Base-by-base conservation (phyloP, 176 grass and related monocot species). In the Otatea glauca region DNA sequence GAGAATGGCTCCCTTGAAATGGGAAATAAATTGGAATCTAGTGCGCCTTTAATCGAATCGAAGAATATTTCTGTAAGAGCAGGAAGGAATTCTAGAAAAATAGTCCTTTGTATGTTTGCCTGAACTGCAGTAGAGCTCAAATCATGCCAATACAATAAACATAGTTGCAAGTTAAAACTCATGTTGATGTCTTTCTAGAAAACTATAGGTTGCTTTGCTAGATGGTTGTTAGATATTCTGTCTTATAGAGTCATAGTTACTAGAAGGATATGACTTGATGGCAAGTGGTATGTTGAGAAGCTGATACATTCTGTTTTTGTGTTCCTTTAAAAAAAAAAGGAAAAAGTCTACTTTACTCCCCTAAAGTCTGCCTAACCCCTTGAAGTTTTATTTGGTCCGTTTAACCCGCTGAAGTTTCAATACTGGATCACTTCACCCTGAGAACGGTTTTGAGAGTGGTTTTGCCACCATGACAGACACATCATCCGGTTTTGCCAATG, bases 171-270 rank as follows among this genome's bases (percentile, higher is more conserved):
- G 41, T 20, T 70, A 77, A 23, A 78, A 70, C 75, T 78, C 12
- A 29, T 65, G 50, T 77, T 44, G 32, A 39, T 49, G 54, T 47
- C 14, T 24, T 47, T 69, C 15, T 11, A 6, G 27, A 72, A 16
- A 24, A 1, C 15, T 77, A 6, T 43, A 43, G 75, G 38, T 43
- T 77, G 53, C 1, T 58, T 60, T 62, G 41, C 47, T 79, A 24
- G 13, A 62, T 50, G 20, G 50, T 77, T 50, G 65, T 49, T 77
- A 38, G 5, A 72, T 86, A 10, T 86, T 35, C 39, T 47, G 10
- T 49, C 23, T 42, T 7, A 7, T 62, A 62, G 1, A 62, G 1
- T 62, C 59, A 62, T 62, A 20, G 25, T 44, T 85, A n/a, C 12
- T 51, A 47, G 1, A 78, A 86, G 20, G 14, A 71, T 70, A 38